Conservation (phyloP, 2,329 filamentous ascomycete genomes). For the Colletotrichum sansevieriae region DNA sequence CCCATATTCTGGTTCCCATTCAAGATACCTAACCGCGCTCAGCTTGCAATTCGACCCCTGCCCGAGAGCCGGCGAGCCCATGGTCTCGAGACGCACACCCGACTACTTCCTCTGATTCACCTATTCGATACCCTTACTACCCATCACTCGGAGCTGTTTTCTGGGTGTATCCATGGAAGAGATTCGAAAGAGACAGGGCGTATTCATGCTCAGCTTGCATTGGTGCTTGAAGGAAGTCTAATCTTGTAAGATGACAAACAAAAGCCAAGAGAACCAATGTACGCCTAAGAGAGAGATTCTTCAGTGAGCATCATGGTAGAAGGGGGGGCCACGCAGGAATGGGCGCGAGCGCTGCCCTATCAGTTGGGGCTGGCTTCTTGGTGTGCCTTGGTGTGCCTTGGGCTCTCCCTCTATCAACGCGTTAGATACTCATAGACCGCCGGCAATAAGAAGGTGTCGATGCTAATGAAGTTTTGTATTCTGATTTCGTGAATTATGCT, state of each 20-base stretch:
- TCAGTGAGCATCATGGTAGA: conserved; percentile 37
- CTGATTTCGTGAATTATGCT: background rate
- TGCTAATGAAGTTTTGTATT: conserved; percentile 38
- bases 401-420: conserved; percentile 17
- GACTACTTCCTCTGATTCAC: conserved; percentile 94
- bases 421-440: conserved; percentile 42
- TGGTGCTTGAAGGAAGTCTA: conserved; percentile 38
- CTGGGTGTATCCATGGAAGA: conserved; percentile 27
- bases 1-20: background rate
- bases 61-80: conserved; percentile 95
- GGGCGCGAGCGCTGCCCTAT: conserved; percentile 12
- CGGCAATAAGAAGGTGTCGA: conserved; percentile 39
- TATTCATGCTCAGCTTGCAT: conserved; percentile 40
- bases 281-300: conserved; percentile 41
- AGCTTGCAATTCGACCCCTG: conserved; percentile 99
- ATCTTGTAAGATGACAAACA: conserved; percentile 41
- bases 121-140: conserved; percentile 37
- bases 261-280: conserved; percentile 40
- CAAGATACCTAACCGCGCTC: conserved; percentile 46
- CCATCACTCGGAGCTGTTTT: conserved; percentile 7
- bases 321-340: conserved; percentile 1
- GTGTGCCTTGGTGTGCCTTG: conserved; percentile 12
- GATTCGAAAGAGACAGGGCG: conserved; percentile 35
- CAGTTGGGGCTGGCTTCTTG: background rate
- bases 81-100: conserved; percentile 97